phyloP scores from a whole-genome alignment of 2,329 filamentous ascomycete species.

The Diplodia corticola region DNA sequence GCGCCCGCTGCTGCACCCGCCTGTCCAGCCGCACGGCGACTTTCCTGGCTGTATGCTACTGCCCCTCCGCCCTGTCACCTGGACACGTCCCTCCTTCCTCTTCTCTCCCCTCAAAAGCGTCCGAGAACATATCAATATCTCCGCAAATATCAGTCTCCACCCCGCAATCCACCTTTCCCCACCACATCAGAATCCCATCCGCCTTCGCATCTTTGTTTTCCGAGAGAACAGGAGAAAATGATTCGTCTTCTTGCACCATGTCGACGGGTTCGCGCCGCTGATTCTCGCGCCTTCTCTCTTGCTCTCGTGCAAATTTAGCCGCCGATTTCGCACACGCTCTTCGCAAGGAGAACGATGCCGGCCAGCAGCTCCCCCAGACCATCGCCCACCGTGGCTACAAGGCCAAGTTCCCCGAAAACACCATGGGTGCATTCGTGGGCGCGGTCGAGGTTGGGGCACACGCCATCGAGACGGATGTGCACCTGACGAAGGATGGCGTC shows the following conservation, averaged over 20 bases:
- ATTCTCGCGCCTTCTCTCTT: not conserved
- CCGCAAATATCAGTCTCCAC: not conserved
- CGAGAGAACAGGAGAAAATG: no score
- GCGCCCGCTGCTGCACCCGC: slow-evolving; percentile 3
- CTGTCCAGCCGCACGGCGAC: not conserved
- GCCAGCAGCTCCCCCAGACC: slow-evolving; percentile 60
- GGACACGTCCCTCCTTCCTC: not conserved
- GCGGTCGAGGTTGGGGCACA: slow-evolving; percentile 74
- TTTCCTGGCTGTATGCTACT: not conserved
- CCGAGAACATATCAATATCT: not conserved
- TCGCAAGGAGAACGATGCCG: slow-evolving; percentile 27
- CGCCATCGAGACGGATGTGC: slow-evolving; percentile 85
- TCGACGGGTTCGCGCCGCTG: not conserved
- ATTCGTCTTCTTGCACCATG: not conserved
- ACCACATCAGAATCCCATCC: not conserved
- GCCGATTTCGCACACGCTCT: slow-evolving; percentile 39
- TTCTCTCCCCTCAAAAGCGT: not conserved
- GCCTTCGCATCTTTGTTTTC: not conserved
- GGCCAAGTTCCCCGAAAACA: slow-evolving; percentile 79
- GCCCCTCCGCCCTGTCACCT: not conserved
- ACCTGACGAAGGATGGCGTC: slow-evolving; percentile 77
- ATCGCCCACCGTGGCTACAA: slow-evolving; percentile 82
- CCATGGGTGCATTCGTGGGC: slow-evolving; percentile 72
- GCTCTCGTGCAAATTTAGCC: slow-evolving; percentile 25
- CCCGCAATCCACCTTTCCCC: not conserved